Evolutionary conservation across 2,329 filamentous ascomycete species (phyloP), one percentile per base, ranked within the genome.

Genomic region (Lecanicillium sp.): DNA sequence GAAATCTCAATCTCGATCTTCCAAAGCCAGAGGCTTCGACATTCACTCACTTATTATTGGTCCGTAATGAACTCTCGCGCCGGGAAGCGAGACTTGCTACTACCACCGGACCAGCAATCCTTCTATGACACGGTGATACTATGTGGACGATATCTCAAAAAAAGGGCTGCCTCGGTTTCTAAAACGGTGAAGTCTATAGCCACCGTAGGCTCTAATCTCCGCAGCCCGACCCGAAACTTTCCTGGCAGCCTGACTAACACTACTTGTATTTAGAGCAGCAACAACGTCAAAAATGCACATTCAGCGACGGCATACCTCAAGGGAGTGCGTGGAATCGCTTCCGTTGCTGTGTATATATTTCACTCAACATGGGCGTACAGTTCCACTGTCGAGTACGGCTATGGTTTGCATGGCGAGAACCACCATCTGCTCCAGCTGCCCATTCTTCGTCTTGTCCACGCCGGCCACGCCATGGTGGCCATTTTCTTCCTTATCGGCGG

Each of bases 401-500:
- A 41, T 25, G 39, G 39, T n/a, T 12, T 35, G 12, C 5, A 33
- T 12, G 14, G 22, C 17, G 25, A 33, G 7, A 45, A 45, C 37
- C 37, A 11, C 6, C 16, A 29, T 16, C 5, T 42, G 9, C 16
- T 44, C 18, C 43, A 44, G 33, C 37, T 44, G 6, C 43, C 43
- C 2, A 13, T 44, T 2, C 15, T 44, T 5, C 40, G 40, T 9
- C 27, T 42, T 13, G 29, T 42, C 9, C 35, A 37, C 28, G 40
- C 36, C 7, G 43, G 41, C 14, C 40, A 42, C 31, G 35, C 40
- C 25, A 44, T 44, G 43, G 43, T 44, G 19, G 29, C 29, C 30
- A n/a, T 44, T 11, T 44, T 44, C 37, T 43, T 44, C 36, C 30
- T 44, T n/a, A 43, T 44, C 14, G 40, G 40, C 22, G 43, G 43